Evolutionary conservation across 495 filamentous ascomycete species (phyloP), one percentile per base, ranked within the genome.

Genomic region (Oleoguttula mirabilis): DNA sequence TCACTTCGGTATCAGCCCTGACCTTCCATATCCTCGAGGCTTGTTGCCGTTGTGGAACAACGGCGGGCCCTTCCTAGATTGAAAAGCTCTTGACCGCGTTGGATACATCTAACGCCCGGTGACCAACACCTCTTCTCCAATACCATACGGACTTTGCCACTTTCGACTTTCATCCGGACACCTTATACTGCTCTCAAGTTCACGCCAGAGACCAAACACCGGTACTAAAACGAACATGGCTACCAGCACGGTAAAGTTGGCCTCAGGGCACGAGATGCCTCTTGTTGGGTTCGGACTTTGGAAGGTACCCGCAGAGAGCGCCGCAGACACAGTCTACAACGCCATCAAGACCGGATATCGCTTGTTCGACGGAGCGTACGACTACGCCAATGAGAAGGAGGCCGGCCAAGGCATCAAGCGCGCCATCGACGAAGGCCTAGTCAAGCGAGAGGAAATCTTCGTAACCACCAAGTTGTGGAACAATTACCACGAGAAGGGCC

Each of bases 391-490:
- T 61, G 84, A 90, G 66, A 73, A 72, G 44, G 82, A 87, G 62
- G 79, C 72, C 51, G 84, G 84, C 45, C 66, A 88, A 53, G 84
- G 84, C 45, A 72, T 92, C 12, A 75, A 75, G 36, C 83, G 82
- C 55, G 84, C 84, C 52, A 86, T 92, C 63, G 71, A 76, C 48
- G 84, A 92, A 11, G 84, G 84, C 28, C 56, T 90, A 36, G 84
- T 88, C 53, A 87, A 77, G 65, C 80, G 84, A 43, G 70, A 76
- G 58, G 83, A 92, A 22, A 79, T 90, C 63, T 92, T 92, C 73
- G 73, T 92, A 57, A 81, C 84, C 40, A 83, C 80, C 55, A 92
- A 92, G 68, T 75, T 92, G 40, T 92, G 84, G 84, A 86, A 86
- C 68, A 35, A 37, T 35, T 67, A 72, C 43, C 77, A 82, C 46